These are phyloP conservation scores for Senecio squalidus DNA, from an alignment of 140 eudicot genomes.

Conservation along the genomic window DNA sequence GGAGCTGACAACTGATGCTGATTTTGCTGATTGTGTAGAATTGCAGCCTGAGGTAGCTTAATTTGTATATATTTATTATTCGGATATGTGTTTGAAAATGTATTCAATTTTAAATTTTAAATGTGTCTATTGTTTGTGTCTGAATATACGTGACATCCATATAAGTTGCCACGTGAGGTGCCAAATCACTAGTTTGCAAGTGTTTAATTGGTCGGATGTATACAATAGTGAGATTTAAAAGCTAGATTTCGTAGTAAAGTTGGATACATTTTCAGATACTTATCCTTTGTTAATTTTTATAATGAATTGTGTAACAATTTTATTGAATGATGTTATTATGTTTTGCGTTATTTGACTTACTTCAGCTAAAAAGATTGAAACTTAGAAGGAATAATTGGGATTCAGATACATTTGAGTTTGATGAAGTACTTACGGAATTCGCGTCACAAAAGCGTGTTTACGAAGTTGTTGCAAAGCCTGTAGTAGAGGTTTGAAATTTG, in stretches of 20 bases:
- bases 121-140: no score
- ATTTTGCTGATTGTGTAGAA: slow-evolving; percentile 97
- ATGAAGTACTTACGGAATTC: slow-evolving; percentile 93
- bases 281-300: neutral
- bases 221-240: no score
- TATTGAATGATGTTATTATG: neutral
- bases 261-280: no score
- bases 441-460: slow-evolving; percentile 96
- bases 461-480: slow-evolving; percentile 97
- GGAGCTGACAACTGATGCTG: slow-evolving; percentile 83
- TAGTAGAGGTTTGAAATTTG: slow-evolving; percentile 65
- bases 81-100: no score
- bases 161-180: no score
- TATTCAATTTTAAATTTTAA: no score
- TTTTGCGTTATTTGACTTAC: no score
- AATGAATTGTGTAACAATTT: neutral
- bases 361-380: slow-evolving; percentile 82
- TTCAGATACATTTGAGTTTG: slow-evolving; percentile 90
- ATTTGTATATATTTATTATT: no score
- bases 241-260: no score
- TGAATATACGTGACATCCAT: no score
- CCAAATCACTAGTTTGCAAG: no score
- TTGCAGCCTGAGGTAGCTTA: slow-evolving; percentile 86
- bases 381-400: slow-evolving; percentile 91
- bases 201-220: no score